These are phyloP conservation scores for Ganoderma resinaceum DNA, from an alignment of 1,284 basidiomycete genomes.

Conservation along the genomic window DNA sequence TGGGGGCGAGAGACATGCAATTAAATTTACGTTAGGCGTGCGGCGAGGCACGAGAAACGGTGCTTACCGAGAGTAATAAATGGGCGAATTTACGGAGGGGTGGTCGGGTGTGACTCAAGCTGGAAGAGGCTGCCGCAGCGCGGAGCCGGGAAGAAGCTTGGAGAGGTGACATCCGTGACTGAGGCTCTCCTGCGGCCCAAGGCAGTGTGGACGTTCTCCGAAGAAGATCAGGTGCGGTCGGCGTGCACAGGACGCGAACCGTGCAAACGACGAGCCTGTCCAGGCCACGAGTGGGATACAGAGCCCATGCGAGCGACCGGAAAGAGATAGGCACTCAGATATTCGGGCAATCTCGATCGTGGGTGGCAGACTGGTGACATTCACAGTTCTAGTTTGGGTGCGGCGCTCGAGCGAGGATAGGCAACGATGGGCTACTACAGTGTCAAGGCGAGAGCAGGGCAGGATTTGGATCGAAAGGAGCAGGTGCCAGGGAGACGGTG, in stretches of 20 bases:
- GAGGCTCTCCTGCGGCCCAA: not conserved
- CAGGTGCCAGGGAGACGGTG: not conserved
- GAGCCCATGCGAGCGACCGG: not conserved
- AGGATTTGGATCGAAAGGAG: not conserved
- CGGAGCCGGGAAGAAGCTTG: slow-evolving; percentile 4
- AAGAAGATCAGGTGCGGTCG: slow-evolving; percentile 7
- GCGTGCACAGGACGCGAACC: slow-evolving; percentile 6
- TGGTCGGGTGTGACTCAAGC: not conserved
- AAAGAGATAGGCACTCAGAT: not conserved
- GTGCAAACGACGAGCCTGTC: not conserved
- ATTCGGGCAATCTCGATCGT: too few species aligned
- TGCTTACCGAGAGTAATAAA: not conserved
- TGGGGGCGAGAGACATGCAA: not conserved
- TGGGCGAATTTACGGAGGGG: not conserved
- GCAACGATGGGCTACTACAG: not conserved
- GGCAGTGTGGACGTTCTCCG: slow-evolving; percentile 3
- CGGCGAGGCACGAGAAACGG: not conserved
- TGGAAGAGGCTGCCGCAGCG: slow-evolving; percentile 5
- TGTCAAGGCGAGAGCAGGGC: not conserved
- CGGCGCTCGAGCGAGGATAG: not conserved
- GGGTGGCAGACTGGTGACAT: not conserved
- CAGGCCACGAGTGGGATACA: not conserved
- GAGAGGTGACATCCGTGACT: slow-evolving; percentile 2
- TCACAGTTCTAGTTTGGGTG: not conserved
- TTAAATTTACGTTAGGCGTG: not conserved